Evolutionary conservation across 495 filamentous ascomycete species (phyloP), one percentile per base, ranked within the genome.

Genomic region (Cercophora sp.): DNA sequence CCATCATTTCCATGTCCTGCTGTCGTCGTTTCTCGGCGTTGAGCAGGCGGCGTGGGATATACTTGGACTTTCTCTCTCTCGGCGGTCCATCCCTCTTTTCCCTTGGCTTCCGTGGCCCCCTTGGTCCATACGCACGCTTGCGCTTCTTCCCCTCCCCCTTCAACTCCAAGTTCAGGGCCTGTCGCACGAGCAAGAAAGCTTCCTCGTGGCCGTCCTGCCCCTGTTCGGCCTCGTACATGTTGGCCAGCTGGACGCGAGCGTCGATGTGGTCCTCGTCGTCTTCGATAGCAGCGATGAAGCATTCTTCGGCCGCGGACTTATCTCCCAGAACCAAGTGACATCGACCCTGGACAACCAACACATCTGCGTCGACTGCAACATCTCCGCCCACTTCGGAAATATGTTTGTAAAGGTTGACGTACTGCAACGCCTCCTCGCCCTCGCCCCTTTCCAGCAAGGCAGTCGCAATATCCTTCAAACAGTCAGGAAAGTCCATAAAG

Each of bases 401-500:
- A 43, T 79, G 66, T 22, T 81, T 73, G 32, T 93, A 76, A 1
- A 88, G 76, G 20, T 81, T 71, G 60, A 91, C 93, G 69, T 86
- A 98, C 15, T 75, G 71, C 5, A 91, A 69, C 5, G 93, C 91
- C 48, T 86, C 78, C 25, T 79, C 66, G 20, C 80, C 76, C 31
- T 77, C 65, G 2, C 72, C 74, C 4, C 63, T 66, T 9, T 83
- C 77, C 39, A 82, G 75, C n/a, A 96, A 72, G 9, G 79, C 74
- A 61, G 85, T 77, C 2, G 83, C 90, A 24, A 81, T 84, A 49
- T 88, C 84, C 42, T 85, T 76, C 62, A 91, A 87, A 11, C 94
- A 80, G 69, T 93, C 86, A 11, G 80, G 79, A 61, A 88, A 89
- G 54, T 83, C 75, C 51, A 76, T 72, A 5, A 85, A 69, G 35